Evolutionary conservation across 768 basidiomycete genomes (phyloP).

Genomic region (Cystofilobasidium macerans): DNA sequence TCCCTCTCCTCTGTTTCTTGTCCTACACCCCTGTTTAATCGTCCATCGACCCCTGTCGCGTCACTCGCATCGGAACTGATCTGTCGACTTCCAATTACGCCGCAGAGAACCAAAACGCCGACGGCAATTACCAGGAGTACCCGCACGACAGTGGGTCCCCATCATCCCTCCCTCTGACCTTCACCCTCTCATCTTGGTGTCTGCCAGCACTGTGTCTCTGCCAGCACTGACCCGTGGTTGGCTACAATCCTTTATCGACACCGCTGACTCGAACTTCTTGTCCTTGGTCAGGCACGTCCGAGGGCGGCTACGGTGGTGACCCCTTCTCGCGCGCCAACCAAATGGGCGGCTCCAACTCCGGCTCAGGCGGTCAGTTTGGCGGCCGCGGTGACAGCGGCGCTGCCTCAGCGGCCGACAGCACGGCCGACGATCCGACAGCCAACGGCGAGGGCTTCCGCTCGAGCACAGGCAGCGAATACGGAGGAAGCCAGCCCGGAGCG

Average conservation of each 20-base stretch:
- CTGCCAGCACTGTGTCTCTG: too few relatives aligned
- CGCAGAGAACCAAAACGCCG: neutral
- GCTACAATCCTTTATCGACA: too few relatives aligned
- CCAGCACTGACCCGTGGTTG: too few relatives aligned
- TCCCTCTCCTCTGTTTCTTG: too few relatives aligned
- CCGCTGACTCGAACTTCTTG: neutral
- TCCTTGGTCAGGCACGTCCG: neutral
- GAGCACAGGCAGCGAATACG: neutral
- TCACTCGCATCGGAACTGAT: neutral
- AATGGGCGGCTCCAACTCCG: conserved; percentile 8
- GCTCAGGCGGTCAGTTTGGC: conserved; percentile 14
- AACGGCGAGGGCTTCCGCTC: neutral
- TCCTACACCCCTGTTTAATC: too few relatives aligned
- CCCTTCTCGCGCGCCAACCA: conserved; percentile 14
- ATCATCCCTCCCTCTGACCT: too few relatives aligned
- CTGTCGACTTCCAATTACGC: neutral
- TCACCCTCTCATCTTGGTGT: too few relatives aligned
- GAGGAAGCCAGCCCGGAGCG: neutral
- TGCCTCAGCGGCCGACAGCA: neutral
- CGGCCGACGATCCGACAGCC: neutral
- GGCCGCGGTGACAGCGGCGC: too few relatives aligned
- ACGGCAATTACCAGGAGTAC: neutral
- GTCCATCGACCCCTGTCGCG: neutral
- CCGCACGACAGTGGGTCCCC: conserved; percentile 1
- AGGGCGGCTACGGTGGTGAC: conserved; percentile 20